Conservation (phyloP, 2,329 filamentous ascomycete species). For the Apiospora saccharicola region DNA sequence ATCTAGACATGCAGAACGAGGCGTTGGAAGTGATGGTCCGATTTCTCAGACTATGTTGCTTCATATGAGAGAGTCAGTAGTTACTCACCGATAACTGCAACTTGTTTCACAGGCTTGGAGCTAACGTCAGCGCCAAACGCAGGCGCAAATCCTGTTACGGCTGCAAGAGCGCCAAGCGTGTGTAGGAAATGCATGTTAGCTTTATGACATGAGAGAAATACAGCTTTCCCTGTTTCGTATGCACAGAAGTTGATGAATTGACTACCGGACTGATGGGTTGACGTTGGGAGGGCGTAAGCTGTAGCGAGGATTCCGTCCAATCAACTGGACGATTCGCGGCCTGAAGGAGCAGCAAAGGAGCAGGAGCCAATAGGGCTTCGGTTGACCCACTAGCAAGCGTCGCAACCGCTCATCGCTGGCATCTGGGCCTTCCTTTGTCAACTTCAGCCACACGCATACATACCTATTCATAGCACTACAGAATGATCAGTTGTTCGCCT, state of each 20-base stretch:
- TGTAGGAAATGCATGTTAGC: not conserved
- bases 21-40: not conserved
- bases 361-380: not conserved
- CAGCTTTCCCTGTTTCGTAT: not conserved
- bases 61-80: not conserved
- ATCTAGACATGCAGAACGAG: not conserved
- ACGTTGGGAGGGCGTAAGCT: not conserved
- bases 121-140: not conserved
- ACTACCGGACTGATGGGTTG: not conserved
- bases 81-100: constrained; percentile 56
- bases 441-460: not conserved
- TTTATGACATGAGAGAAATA: not conserved
- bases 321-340: constrained; percentile 3
- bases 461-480: not conserved
- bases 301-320: not conserved
- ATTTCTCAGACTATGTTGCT: not conserved
- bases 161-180: not conserved
- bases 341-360: not conserved
- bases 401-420: not conserved
- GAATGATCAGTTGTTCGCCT: constrained; percentile 16
- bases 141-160: constrained; percentile 6
- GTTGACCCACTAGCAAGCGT: not conserved
- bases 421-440: not conserved
- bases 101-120: constrained; percentile 29
- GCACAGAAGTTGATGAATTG: not conserved